Evolutionary conservation across 2,329 filamentous ascomycete genomes (phyloP), one percentile per base, ranked within the genome.

Genomic region (Aspergillus japonicus): DNA sequence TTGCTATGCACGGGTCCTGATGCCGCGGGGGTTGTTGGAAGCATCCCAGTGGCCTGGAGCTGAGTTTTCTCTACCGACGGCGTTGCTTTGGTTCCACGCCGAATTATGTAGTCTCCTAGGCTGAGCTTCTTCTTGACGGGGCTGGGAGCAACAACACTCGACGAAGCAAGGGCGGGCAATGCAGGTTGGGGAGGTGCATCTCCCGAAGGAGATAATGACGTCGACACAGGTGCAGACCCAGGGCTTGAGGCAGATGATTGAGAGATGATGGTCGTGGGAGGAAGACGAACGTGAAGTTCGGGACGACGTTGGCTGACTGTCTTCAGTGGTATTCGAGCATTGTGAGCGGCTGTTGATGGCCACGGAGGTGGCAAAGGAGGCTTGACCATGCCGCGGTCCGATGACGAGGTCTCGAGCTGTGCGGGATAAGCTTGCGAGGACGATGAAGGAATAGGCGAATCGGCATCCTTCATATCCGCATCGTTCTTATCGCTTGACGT

Each of bases 101-200:
- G 75, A 53, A 73, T 79, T 56, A 81, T 73, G 62, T 82, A 82
- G 63, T 82, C 80, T 49, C 79, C 79, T 21, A 82, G 66, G 63
- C 78, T 82, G 51, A 82, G 72, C 62, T 82, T 82, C 68, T 82
- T 82, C 68, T 81, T 81, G 19, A 77, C 74, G 2, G 80, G 80
- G 64, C 78, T 81, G 26, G 80, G 76, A n/a, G 77, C 75, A 7
- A 75, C 71, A 8, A 74, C 62, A 47, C 68, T 68, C n/a, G 72
- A 66, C 5, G 68, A 65, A 11, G 70, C 64, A 24, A 68, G 58
- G 26, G 71, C 66, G 8, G 66, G 47, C 23, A 47, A 26, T 42
- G 61, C 53, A 39, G 63, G 65, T 39, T 71, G 69, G 5, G 68
- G 62, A 14, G 67, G 33, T 19, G 69, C 61, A 42, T 73, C 70